Base-by-base conservation (phyloP, 139 green algal species). In the Astrephomene gubernaculifera region DNA sequence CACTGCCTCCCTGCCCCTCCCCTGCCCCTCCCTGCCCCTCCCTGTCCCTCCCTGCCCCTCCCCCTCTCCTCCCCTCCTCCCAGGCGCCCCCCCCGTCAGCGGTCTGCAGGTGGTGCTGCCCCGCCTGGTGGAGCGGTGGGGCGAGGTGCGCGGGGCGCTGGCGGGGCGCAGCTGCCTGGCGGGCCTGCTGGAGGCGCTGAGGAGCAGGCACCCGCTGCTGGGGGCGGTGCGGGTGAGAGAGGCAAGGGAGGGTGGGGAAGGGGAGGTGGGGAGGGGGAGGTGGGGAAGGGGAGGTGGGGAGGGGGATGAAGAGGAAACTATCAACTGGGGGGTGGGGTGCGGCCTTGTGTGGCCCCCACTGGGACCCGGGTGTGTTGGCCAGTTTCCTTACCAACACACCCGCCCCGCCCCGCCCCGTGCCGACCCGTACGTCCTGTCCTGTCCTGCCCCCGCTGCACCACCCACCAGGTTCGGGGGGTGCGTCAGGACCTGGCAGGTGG, bases 101-200 rank as follows among this genome's bases (percentile, higher is more conserved):
- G 79, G 68, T 0, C 61, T 89, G 29, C 70, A 87, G 60, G 79
- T 60, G 7, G 71, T 87, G 27, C 64, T 89, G 35, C 71, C 86
- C 24, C 44, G 83, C 22, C 76, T 83, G 86, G 35, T 87, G 67
- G 86, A 90, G n/a, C 71, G 86, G 6, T 17, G 39, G 17, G 35
- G 61, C 7, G 86, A 89, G 1, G 60, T 89, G 45, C 79, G 84
- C n/a, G 71, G 29, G 80, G 80, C 35, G 35, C 60, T 74, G 63
- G 45, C 53, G 24, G 35, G 17, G 17, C 41, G 68, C 1, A 44
- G 79, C 19, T 27, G 31, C 4, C 29, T 6, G 1, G 54, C 25
- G 29, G 80, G 80, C 1, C 64, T 90, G 79, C 60, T 72, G 31
- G 38, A 49, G 44, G 44, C 87, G 33, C 49, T 90, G 72, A n/a